These are phyloP conservation scores for Solanum appendiculatum DNA, from an alignment of 257 asterid genomes.

Conservation along the genomic window DNA sequence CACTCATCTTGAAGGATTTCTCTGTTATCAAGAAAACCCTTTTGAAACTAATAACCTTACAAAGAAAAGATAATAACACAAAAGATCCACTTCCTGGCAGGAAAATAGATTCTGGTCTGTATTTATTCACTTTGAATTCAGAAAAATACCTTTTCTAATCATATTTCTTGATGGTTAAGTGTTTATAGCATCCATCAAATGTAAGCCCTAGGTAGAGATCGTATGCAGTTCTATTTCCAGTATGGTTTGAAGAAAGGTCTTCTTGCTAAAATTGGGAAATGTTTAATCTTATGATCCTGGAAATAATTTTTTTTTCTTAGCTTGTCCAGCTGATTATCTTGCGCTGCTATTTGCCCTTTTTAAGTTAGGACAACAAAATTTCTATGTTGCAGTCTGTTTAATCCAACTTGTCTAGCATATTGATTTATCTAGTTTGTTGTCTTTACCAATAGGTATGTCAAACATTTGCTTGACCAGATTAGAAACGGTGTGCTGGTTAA, in stretches of 20 bases:
- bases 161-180: neutral
- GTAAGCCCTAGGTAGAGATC: neutral
- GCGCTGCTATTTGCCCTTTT: neutral
- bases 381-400: neutral
- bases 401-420: neutral
- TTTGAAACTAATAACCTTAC: no score
- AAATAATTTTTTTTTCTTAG: neutral
- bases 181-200: neutral
- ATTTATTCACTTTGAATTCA: neutral
- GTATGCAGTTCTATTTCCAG: neutral
- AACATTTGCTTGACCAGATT: conserved; percentile 87
- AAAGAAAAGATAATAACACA: no score
- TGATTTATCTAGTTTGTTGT: neutral
- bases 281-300: neutral
- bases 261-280: neutral
- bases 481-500: conserved; percentile 79
- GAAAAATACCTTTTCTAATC: neutral
- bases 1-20: no score
- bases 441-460: conserved; percentile 53
- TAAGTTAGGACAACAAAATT: neutral
- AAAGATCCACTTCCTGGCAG: no score
- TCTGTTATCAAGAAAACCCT: no score
- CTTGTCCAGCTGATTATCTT: neutral
- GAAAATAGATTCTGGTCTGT: no score
- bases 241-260: neutral